Percentiles rank a stretch among this genome's conserved stretches.
phyloP scores from a whole-genome alignment of 2,329 filamentous ascomycete genomes.

The Colletotrichum siamense region DNA sequence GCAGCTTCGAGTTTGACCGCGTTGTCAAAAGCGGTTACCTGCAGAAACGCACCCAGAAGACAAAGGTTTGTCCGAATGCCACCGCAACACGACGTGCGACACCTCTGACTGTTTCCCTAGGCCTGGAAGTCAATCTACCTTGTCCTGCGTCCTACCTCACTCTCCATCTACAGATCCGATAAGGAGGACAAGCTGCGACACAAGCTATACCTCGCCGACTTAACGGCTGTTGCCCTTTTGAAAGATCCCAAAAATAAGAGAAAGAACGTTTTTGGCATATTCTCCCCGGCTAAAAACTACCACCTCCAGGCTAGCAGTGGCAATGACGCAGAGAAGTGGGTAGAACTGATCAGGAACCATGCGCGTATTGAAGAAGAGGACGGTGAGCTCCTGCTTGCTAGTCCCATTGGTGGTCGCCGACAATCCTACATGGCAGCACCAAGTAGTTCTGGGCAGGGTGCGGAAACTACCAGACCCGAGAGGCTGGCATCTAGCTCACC shows the following conservation, averaged over 20 bases:
- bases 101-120: slow-evolving; percentile 44
- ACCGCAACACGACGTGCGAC: neutral
- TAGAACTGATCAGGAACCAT: slow-evolving; percentile 78
- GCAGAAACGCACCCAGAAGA: slow-evolving; percentile 89
- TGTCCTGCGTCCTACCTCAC: slow-evolving; percentile 86
- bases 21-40: slow-evolving; percentile 90
- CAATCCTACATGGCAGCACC: slow-evolving; percentile 42
- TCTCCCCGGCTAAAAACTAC: slow-evolving; percentile 89
- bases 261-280: slow-evolving; percentile 88
- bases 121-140: slow-evolving; percentile 91
- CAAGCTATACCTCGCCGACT: slow-evolving; percentile 85
- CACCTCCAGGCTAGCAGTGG: slow-evolving; percentile 81
- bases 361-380: slow-evolving; percentile 89
- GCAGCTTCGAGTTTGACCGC: slow-evolving; percentile 94
- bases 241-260: slow-evolving; percentile 89
- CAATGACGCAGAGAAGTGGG: slow-evolving; percentile 85
- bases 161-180: slow-evolving; percentile 92
- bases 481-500: slow-evolving; percentile 64
- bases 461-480: slow-evolving; percentile 1
- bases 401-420: slow-evolving; percentile 61
- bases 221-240: slow-evolving; percentile 88
- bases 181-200: slow-evolving; percentile 89
- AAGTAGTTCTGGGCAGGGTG: neutral
- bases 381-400: slow-evolving; percentile 78
- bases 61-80: slow-evolving; percentile 67